Evolutionary conservation across 2,329 filamentous ascomycete species (phyloP).

Genomic region (Conoideocrella luteorostrata): DNA sequence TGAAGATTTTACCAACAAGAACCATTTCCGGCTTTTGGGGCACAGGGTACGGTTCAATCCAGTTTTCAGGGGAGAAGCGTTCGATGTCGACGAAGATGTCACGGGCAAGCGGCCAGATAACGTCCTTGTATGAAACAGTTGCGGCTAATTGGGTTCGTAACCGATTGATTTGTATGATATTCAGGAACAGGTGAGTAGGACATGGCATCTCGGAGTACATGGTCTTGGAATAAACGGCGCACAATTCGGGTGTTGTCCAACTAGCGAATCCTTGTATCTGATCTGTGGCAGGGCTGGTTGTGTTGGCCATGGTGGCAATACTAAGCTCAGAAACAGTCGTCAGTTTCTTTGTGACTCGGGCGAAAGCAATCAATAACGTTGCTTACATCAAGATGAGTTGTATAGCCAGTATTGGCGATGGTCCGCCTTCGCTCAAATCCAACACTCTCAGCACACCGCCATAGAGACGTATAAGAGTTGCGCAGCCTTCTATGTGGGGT

Average conservation of each 20-base stretch:
- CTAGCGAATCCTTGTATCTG: constrained; percentile 3
- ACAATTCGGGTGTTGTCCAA: constrained; percentile 3
- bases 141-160: neutral
- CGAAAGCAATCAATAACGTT: neutral
- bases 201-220: constrained; percentile 8
- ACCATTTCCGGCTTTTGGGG: neutral
- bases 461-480: constrained; percentile 4
- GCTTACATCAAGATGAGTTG: constrained; percentile 7
- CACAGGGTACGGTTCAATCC: constrained; percentile 5
- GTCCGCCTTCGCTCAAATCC: constrained; percentile 4
- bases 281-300: constrained; percentile 6
- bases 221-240: constrained; percentile 2
- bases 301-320: constrained; percentile 7
- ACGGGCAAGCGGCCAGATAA: neutral
- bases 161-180: constrained; percentile 5
- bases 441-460: constrained; percentile 4
- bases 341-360: neutral
- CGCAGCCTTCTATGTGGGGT: constrained; percentile 6
- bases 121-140: neutral
- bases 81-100: neutral
- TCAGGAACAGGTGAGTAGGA: constrained; percentile 7
- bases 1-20: constrained; percentile 1
- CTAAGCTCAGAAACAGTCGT: neutral
- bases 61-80: constrained; percentile 3
- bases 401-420: constrained; percentile 7